Percentiles rank a stretch among this genome's conserved stretches.
phyloP scores from a whole-genome alignment of 345 rosid species.

The Lagerstroemia speciosa region DNA sequence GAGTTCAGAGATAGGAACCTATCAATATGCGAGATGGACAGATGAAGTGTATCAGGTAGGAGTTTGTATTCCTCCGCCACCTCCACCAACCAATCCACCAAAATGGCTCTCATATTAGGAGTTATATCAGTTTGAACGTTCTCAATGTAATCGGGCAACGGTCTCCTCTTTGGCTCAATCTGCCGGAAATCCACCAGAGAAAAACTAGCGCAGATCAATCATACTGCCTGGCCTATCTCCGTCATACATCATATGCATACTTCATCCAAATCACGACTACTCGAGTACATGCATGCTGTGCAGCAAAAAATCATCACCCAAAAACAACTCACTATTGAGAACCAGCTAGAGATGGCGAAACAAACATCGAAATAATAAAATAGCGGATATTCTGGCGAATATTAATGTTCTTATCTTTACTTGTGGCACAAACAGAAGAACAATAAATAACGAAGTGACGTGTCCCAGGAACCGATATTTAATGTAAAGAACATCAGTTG shows the following conservation, averaged over 20 bases:
- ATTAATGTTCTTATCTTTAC: no score
- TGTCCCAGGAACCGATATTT: no score
- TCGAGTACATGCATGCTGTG: no score
- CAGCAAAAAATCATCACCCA: no score
- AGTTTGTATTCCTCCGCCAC: conserved; percentile 78
- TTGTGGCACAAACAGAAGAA: no score
- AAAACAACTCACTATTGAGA: no score
- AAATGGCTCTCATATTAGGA: conserved; percentile 57
- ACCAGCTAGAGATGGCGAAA: no score
- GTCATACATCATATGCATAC: neutral
- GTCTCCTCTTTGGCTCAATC: conserved; percentile 52
- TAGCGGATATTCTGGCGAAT: no score
- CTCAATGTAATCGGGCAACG: conserved; percentile 58
- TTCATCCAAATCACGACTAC: no score
- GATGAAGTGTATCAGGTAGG: conserved; percentile 47
- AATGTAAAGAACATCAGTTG: no score
- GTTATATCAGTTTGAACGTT: conserved; percentile 56
- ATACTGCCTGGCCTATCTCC: neutral
- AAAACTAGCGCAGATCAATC: neutral
- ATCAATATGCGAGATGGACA: conserved; percentile 49
- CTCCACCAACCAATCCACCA: conserved; percentile 88
- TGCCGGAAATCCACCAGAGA: conserved; percentile 12
- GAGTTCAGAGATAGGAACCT: conserved; percentile 45
- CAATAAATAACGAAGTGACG: no score
- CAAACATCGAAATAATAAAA: no score